Evolutionary conservation across 805 yeast species (phyloP).

Genomic region (Yarrowia sp.): DNA sequence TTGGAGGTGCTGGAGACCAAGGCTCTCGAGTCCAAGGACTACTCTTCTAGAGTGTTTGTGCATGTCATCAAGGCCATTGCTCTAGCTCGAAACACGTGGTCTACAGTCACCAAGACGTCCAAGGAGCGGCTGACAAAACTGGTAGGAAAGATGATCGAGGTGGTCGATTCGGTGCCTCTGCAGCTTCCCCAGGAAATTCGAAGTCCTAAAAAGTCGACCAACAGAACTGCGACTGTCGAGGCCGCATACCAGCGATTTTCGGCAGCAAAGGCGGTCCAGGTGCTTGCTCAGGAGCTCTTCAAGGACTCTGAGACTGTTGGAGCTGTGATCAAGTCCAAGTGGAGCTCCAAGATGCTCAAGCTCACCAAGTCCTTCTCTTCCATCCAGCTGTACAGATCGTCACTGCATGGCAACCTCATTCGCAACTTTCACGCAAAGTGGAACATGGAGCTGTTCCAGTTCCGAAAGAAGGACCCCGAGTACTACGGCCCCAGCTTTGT

Average conservation of each 20-base stretch:
- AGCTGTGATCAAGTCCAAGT: constrained; percentile 32
- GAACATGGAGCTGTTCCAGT: constrained; percentile 45
- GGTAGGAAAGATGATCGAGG: constrained; percentile 3
- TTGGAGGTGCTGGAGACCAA: constrained; percentile 34
- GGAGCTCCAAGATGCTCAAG: constrained; percentile 29
- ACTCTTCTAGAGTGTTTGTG: constrained; percentile 39
- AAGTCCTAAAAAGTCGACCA: constrained; percentile 22
- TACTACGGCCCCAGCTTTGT: constrained; percentile 50
- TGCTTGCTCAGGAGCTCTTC: constrained; percentile 67
- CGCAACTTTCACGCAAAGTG: constrained; percentile 48
- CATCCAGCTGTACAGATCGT: constrained; percentile 47
- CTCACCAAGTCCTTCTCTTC: constrained; percentile 41
- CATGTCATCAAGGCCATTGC: constrained; percentile 71
- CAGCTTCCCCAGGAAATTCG: background rate
- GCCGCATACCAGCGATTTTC: constrained; percentile 35
- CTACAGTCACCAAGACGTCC: constrained; percentile 49
- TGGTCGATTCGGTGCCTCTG: constrained; percentile 10
- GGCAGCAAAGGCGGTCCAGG: constrained; percentile 67
- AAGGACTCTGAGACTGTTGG: constrained; percentile 47
- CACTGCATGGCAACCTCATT: constrained; percentile 47
- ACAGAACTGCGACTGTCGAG: constrained; percentile 26
- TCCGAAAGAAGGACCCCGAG: constrained; percentile 48
- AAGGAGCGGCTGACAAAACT: constrained; percentile 33
- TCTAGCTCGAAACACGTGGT: constrained; percentile 74
- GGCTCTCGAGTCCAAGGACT: constrained; percentile 18